A percentile compares a stretch with the other conserved stretches of the same genome.
Evolutionary conservation across 192 early-diverging fungal genomes (phyloP).

Genomic region (Allomyces arbusculus): DNA sequence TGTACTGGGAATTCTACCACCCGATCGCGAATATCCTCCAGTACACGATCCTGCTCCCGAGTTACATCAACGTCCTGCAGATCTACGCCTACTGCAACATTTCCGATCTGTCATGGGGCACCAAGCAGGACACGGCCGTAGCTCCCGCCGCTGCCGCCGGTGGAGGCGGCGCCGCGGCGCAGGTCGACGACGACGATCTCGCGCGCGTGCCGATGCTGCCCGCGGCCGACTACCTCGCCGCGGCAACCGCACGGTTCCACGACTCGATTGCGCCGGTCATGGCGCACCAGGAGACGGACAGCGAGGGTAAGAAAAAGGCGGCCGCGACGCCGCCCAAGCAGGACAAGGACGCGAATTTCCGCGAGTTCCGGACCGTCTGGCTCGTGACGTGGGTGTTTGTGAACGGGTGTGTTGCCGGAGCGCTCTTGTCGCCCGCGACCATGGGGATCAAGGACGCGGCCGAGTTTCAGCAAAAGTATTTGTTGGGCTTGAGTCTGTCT

Average conservation of each 20-base stretch:
- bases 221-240: too few species aligned
- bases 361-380: slow-evolving; percentile 24
- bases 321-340: neutral
- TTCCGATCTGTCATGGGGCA: slow-evolving; percentile 92
- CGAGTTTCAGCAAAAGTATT: neutral
- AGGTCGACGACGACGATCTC: too few species aligned
- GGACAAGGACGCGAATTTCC: slow-evolving; percentile 15
- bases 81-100: slow-evolving; percentile 88
- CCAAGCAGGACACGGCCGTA: slow-evolving; percentile 63
- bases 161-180: too few species aligned
- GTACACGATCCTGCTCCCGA: slow-evolving; percentile 70
- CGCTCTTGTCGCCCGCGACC: neutral
- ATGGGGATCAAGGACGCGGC: neutral
- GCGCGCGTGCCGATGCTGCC: too few species aligned
- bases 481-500: neutral
- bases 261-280: neutral
- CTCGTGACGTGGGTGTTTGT: slow-evolving; percentile 22
- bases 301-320: neutral
- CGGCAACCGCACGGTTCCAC: too few species aligned
- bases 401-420: slow-evolving; percentile 16
- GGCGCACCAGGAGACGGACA: neutral
- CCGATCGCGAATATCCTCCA: slow-evolving; percentile 75
- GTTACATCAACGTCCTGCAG: slow-evolving; percentile 79
- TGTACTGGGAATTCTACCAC: slow-evolving; percentile 77
- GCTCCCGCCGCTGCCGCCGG: slow-evolving; percentile 5